phyloP scores from a whole-genome alignment of 2,329 filamentous ascomycete species.

The Coniochaeta pulveracea region DNA sequence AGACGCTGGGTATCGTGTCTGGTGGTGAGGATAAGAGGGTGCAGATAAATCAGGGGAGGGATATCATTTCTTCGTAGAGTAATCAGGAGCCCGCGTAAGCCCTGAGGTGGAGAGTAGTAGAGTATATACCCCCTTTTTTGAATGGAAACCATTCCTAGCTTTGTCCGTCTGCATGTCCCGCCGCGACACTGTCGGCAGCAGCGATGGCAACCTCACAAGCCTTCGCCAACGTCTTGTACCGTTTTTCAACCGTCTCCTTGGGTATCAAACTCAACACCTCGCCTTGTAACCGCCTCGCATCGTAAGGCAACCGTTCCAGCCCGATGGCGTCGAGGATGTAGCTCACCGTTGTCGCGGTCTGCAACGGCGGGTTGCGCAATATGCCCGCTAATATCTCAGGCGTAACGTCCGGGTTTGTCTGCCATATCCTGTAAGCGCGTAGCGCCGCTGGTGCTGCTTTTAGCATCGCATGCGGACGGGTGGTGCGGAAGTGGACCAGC shows the following conservation, averaged over 20 bases:
- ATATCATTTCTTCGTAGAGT: constrained; percentile 24
- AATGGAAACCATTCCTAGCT: too few species aligned
- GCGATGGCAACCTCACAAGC: constrained; percentile 7
- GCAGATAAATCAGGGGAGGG: constrained; percentile 71
- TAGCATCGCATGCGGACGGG: constrained; percentile 11
- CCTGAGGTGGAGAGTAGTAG: too few species aligned
- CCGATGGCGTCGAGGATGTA: constrained; percentile 49
- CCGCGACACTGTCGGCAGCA: not conserved
- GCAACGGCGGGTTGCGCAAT: constrained; percentile 49
- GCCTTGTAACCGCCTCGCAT: constrained; percentile 28
- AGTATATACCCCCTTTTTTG: too few species aligned
- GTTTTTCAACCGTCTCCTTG: constrained; percentile 7
- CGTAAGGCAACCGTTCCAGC: constrained; percentile 37
- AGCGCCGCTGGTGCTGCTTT: constrained; percentile 24
- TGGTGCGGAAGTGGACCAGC: constrained; percentile 21
- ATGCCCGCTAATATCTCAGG: constrained; percentile 39
- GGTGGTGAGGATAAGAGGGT: constrained; percentile 89
- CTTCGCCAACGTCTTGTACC: constrained; percentile 18
- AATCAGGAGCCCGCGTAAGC: too few species aligned
- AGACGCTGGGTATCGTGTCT: constrained; percentile 77
- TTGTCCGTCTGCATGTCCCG: not conserved
- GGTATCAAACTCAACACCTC: constrained; percentile 30
- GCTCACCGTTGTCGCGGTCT: constrained; percentile 38
- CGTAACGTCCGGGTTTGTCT: constrained; percentile 34
- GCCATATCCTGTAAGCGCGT: constrained; percentile 55